A percentile compares a stretch with the other conserved stretches of the same genome.
Evolutionary conservation across 306 rosid species (phyloP).

Genomic region (Betula pendula): DNA sequence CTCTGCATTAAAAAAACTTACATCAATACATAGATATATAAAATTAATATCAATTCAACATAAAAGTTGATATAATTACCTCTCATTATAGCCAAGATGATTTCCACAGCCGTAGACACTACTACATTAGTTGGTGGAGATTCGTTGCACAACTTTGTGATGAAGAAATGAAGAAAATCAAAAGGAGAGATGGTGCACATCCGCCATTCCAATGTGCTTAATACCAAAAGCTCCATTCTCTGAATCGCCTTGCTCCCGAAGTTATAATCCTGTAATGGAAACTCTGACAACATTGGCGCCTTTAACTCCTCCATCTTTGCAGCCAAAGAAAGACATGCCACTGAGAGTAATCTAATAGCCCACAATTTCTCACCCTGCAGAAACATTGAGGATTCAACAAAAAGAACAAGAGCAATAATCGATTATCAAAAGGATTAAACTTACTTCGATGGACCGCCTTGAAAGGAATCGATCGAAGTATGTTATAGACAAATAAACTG

Average conservation of each 20-base stretch:
- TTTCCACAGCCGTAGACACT: conserved; percentile 36
- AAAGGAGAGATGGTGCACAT: conserved; percentile 67
- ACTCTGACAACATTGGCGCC: conserved; percentile 55
- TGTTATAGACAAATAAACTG: conserved; percentile 75
- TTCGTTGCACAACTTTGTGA: conserved; percentile 44
- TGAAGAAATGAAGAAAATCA: conserved; percentile 63
- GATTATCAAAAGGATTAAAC: conserved; percentile 14
- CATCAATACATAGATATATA: background rate
- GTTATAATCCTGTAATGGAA: conserved; percentile 45
- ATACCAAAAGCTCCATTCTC: conserved; percentile 80
- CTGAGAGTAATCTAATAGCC: conserved; percentile 63
- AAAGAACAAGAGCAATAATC: conserved; percentile 11
- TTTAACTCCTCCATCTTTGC: conserved; percentile 77
- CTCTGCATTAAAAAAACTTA: conserved; percentile 45
- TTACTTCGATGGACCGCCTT: conserved; percentile 54
- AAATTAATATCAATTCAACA: background rate
- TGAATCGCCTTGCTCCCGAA: conserved; percentile 51
- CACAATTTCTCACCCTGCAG: conserved; percentile 65
- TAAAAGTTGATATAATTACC: conserved; percentile 37
- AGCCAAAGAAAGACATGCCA: conserved; percentile 75
- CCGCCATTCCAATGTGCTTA: conserved; percentile 69
- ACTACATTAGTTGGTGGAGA: conserved; percentile 35
- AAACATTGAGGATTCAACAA: conserved; percentile 20
- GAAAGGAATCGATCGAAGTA: conserved; percentile 83
- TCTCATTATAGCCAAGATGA: conserved; percentile 50